phyloP scores from a whole-genome alignment of 345 rosid species.

The Carallia pectinifolia region DNA sequence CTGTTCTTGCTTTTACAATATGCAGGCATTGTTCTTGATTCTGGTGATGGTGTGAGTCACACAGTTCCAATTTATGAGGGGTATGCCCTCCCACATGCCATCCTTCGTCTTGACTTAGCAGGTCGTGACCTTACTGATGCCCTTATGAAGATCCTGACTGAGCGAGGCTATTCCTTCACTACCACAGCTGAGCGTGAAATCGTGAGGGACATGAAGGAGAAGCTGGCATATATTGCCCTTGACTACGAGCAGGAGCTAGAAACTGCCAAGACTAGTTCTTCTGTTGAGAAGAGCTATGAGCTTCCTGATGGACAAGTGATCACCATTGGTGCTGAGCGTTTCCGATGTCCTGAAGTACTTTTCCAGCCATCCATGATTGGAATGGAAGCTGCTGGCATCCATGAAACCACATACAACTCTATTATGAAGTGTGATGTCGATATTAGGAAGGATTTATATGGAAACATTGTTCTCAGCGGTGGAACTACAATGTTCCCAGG shows the following conservation, averaged over 20 bases:
- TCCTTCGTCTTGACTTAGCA: conserved; percentile 58
- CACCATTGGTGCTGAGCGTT: conserved; percentile 62
- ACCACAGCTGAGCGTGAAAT: conserved; percentile 76
- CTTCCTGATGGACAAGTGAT: conserved; percentile 72
- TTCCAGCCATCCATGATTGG: conserved; percentile 76
- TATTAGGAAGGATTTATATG: conserved; percentile 64
- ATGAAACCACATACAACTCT: conserved; percentile 63
- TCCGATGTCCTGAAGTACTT: conserved; percentile 69
- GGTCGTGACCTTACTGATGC: conserved; percentile 61
- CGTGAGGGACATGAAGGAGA: conserved; percentile 70
- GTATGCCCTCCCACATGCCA: conserved; percentile 64
- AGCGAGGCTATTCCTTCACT: conserved; percentile 69
- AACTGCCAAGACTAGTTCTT: conserved; percentile 55
- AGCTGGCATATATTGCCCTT: conserved; percentile 61
- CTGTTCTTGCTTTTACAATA: background rate
- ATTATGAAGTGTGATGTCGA: conserved; percentile 64
- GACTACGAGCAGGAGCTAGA: conserved; percentile 73
- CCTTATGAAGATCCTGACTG: conserved; percentile 61
- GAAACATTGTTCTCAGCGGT: conserved; percentile 62
- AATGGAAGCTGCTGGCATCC: conserved; percentile 66
- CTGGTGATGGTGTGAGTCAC: conserved; percentile 72
- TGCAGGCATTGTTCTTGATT: conserved; percentile 61
- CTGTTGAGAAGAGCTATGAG: conserved; percentile 65
- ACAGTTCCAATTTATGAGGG: conserved; percentile 67
- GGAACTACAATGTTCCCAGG: conserved; percentile 62